These are phyloP conservation scores for Candida tropicalis DNA, from an alignment of 1,139 yeast species.

Conservation along the genomic window DNA sequence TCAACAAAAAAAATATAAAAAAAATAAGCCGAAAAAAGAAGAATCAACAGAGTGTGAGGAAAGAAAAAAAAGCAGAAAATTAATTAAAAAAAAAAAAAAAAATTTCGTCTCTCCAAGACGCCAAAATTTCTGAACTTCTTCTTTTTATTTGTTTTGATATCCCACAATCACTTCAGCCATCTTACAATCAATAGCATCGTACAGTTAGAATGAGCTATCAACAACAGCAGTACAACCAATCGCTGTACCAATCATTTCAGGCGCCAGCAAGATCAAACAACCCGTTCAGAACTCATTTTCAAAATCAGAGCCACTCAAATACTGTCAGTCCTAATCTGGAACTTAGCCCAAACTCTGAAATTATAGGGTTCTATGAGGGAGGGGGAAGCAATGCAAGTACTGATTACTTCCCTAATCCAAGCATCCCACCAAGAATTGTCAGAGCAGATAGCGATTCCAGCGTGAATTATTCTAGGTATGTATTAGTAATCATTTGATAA, in stretches of 20 bases:
- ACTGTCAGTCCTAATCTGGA: constrained; percentile 1
- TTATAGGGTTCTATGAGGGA: not conserved
- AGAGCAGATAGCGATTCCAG: constrained; percentile 45
- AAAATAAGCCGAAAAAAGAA: not conserved
- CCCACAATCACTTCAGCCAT: not conserved
- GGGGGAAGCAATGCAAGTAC: constrained; percentile 6
- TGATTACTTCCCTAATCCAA: constrained; percentile 3
- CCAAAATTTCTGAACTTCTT: not conserved
- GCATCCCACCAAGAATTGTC: constrained; percentile 29
- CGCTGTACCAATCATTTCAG: constrained; percentile 1
- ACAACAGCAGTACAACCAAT: not conserved
- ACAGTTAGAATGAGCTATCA: not conserved
- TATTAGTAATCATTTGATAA: constrained; percentile 16
- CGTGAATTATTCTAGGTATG: constrained; percentile 42
- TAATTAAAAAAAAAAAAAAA: constrained; percentile 1
- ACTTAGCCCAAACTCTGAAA: constrained; percentile 1
- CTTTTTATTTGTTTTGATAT: not conserved
- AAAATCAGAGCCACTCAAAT: not conserved
- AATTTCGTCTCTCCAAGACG: constrained; percentile 2
- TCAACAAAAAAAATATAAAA: not conserved
- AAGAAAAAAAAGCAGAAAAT: not conserved
- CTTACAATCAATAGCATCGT: not conserved
- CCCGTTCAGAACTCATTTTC: constrained; percentile 1
- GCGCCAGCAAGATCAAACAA: constrained; percentile 1
- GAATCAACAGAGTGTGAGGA: constrained; percentile 3